phyloP scores from a whole-genome alignment of 192 early-diverging fungal genomes.

The Paraglomus brasilianum region DNA sequence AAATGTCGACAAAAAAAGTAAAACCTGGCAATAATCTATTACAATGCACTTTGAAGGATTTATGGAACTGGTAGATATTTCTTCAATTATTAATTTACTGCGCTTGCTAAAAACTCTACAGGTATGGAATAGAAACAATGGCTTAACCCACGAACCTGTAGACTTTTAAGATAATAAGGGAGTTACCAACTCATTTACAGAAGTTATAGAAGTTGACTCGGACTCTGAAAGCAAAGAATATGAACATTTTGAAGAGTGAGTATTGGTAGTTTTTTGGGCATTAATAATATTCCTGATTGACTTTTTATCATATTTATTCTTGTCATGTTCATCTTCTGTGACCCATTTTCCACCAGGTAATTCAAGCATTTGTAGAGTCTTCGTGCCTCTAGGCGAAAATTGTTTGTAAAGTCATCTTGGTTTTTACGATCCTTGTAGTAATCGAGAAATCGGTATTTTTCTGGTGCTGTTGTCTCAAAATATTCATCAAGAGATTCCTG shows the following conservation, averaged over 20 bases:
- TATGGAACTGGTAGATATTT: constrained; percentile 2
- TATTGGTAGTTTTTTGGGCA: neutral
- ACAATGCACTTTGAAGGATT: constrained; percentile 15
- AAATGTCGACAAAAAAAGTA: neutral
- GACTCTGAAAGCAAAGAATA: neutral
- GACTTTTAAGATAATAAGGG: no score
- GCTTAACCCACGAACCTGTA: neutral
- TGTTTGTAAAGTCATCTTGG: constrained; percentile 19
- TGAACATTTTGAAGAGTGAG: constrained; percentile 9
- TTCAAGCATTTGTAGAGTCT: constrained; percentile 15
- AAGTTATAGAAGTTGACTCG: neutral
- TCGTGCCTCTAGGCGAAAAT: constrained; percentile 24
- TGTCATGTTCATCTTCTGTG: constrained; percentile 7
- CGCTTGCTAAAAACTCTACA: constrained; percentile 2
- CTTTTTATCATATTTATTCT: no score
- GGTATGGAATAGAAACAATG: constrained; percentile 1
- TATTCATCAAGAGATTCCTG: constrained; percentile 13
- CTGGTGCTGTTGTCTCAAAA: constrained; percentile 3
- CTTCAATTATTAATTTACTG: no score
- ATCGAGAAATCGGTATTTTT: constrained; percentile 10
- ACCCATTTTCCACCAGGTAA: constrained; percentile 19
- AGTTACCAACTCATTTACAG: no score
- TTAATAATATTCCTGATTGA: no score
- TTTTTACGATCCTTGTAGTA: constrained; percentile 17
- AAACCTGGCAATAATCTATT: neutral